Conservation (phyloP, 1,284 basidiomycete species). For the Ustilago esculenta region DNA sequence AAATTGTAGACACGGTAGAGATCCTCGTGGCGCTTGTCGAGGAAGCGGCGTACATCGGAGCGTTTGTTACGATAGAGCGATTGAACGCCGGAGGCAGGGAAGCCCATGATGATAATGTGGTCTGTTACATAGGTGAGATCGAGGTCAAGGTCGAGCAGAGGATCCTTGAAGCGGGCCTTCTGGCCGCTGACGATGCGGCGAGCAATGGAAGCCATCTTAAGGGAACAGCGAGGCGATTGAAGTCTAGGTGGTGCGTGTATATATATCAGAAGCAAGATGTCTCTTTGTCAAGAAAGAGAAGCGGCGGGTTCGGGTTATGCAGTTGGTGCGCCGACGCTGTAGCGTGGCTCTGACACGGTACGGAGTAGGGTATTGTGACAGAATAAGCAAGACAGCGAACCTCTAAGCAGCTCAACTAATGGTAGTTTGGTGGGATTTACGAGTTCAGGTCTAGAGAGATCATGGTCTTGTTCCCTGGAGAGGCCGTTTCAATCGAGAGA, state of each 20-base stretch:
- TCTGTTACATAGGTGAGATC: conserved; percentile 82
- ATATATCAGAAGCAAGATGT: too few relatives aligned
- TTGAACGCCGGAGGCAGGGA: conserved; percentile 82
- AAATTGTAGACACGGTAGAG: conserved; percentile 89
- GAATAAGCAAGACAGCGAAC: too few relatives aligned
- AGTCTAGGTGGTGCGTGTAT: too few relatives aligned
- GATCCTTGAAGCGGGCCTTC: conserved; percentile 81
- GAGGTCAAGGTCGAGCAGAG: conserved; percentile 76
- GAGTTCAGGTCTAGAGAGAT: not conserved
- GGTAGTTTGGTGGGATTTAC: too few relatives aligned
- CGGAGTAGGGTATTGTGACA: too few relatives aligned
- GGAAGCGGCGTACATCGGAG: conserved; percentile 80
- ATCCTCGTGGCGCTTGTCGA: conserved; percentile 77
- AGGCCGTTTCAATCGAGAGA: not conserved
- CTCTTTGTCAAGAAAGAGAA: too few relatives aligned
- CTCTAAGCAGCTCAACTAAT: too few relatives aligned
- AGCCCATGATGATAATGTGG: conserved; percentile 81
- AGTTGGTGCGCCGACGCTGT: too few relatives aligned
- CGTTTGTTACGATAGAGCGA: conserved; percentile 82
- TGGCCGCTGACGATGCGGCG: conserved; percentile 70
- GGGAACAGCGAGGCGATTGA: too few relatives aligned
- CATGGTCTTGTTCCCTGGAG: not conserved
- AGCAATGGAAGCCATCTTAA: conserved; percentile 43
- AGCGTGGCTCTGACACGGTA: too few relatives aligned
- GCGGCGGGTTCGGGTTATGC: too few relatives aligned